Conservation (phyloP, 2,329 filamentous ascomycete genomes). For the Aureobasidium uvarum region DNA sequence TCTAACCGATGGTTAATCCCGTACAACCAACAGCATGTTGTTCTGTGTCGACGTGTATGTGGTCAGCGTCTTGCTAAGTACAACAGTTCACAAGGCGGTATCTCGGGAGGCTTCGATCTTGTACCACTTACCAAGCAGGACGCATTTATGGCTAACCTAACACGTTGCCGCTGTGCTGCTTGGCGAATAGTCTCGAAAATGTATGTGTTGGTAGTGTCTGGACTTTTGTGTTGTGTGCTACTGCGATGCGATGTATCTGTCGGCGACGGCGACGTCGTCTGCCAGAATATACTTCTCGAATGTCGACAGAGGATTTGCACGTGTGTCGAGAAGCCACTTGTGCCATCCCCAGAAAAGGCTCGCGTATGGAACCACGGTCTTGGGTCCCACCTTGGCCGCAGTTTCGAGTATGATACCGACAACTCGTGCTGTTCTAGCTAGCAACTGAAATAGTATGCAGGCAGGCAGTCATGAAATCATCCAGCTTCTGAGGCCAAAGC, state of each 20-base stretch:
- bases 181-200: neutral
- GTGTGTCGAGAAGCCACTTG: conserved; percentile 14
- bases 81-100: neutral
- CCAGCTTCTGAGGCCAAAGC: neutral
- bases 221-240: neutral
- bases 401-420: neutral
- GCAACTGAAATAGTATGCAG: neutral
- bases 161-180: neutral
- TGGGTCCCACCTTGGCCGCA: conserved; percentile 4
- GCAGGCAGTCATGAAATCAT: neutral
- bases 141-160: neutral
- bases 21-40: neutral
- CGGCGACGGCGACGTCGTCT: neutral
- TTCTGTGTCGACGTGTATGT: neutral
- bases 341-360: conserved; percentile 16
- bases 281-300: neutral
- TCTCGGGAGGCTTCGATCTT: neutral
- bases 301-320: conserved; percentile 1
- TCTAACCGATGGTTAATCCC: neutral
- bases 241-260: conserved; percentile 5
- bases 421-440: neutral
- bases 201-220: neutral
- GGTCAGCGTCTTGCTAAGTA: neutral
- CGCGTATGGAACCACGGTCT: conserved; percentile 14
- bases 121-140: conserved; percentile 2